phyloP scores from a whole-genome alignment of 2,329 filamentous ascomycete genomes.

The Epichloe gansuensis region DNA sequence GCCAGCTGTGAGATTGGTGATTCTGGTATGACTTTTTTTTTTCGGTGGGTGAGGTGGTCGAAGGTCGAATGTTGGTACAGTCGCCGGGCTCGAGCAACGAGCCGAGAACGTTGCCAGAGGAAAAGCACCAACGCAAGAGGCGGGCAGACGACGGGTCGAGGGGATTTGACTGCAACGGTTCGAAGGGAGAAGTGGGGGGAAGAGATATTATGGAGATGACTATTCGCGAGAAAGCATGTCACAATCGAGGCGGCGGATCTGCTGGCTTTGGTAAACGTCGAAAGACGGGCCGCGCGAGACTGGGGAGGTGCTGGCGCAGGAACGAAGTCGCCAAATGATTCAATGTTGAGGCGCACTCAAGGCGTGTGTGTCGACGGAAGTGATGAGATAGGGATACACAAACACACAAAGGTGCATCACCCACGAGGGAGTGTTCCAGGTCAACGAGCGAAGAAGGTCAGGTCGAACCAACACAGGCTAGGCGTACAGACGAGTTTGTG shows the following conservation, averaged over 20 bases:
- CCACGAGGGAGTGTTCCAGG: neutral
- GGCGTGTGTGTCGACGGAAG: neutral
- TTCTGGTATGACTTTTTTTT: neutral
- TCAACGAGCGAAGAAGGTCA: neutral
- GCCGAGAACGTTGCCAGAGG: neutral
- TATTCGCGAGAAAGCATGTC: neutral
- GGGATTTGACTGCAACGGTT: neutral
- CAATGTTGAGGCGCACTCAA: neutral
- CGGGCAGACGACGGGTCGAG: neutral
- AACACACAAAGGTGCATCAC: neutral
- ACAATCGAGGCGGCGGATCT: neutral
- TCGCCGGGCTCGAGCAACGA: neutral
- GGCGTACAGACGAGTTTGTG: neutral
- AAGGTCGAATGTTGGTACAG: neutral
- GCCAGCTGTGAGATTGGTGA: neutral
- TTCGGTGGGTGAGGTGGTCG: neutral
- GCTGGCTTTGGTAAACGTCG: neutral
- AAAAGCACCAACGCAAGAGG: neutral
- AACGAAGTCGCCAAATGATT: neutral
- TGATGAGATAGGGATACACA: neutral
- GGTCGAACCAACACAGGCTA: neutral
- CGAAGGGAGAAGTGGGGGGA: neutral
- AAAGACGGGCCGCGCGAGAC: neutral
- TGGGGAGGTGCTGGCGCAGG: neutral
- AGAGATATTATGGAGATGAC: neutral